These are phyloP conservation scores for Athelia sp. DNA, from an alignment of 1,284 basidiomycete species.

Conservation along the genomic window DNA sequence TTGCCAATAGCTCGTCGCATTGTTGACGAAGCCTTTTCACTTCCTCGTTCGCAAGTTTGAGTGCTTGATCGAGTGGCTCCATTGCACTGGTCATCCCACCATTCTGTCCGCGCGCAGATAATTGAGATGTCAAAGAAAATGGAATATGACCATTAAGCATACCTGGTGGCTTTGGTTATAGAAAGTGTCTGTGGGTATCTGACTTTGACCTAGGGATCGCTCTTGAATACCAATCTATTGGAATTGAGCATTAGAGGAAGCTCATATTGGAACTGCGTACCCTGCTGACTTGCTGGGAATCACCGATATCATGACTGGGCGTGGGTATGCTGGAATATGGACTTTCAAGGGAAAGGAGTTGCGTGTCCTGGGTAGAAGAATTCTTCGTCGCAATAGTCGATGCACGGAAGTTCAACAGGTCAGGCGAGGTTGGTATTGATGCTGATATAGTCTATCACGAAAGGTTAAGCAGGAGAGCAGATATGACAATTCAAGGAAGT, in stretches of 20 bases:
- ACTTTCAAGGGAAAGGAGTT: no score
- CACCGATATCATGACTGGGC: no score
- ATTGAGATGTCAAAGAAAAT: no score
- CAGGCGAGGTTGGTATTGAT: not conserved
- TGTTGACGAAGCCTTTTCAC: not conserved
- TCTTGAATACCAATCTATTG: no score
- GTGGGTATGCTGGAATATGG: no score
- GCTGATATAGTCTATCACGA: not conserved
- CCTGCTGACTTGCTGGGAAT: no score
- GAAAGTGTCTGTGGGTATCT: not conserved
- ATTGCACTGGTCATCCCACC: not conserved
- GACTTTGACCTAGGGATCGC: no score
- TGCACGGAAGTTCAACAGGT: not conserved
- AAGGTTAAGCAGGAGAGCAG: not conserved
- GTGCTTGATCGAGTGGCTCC: not conserved
- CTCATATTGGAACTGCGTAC: no score
- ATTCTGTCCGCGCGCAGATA: no score
- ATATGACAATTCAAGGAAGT: not conserved
- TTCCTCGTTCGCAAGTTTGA: conserved; percentile 1
- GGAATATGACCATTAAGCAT: not conserved
- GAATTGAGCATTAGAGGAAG: no score
- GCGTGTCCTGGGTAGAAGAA: no score
- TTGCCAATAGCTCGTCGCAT: not conserved
- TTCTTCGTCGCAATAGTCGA: no score
- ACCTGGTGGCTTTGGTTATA: not conserved